A percentile compares a stretch with the other conserved stretches of the same genome.
Evolutionary conservation across 179 eudicot genomes (phyloP).

Genomic region (Silene noctiflora): DNA sequence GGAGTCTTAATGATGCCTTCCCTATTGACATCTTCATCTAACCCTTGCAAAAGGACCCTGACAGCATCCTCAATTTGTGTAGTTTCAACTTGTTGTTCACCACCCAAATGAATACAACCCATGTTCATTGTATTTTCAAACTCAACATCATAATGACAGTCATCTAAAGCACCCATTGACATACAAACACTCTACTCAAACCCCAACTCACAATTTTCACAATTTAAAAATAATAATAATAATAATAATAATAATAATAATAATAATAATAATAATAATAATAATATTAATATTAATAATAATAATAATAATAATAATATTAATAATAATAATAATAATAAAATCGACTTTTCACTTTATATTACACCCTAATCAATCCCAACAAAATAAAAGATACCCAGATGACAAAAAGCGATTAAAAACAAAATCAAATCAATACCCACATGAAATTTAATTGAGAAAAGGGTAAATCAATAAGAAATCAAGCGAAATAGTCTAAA

Average conservation of each 20-base stretch:
- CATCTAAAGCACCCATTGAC: constrained; percentile 83
- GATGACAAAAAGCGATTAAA: background rate
- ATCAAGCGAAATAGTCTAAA: background rate
- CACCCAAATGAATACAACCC: constrained; percentile 32
- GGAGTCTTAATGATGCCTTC: constrained; percentile 80
- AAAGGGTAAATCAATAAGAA: background rate
- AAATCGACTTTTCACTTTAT: background rate
- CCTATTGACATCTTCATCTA: constrained; percentile 79
- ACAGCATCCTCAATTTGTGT: constrained; percentile 66
- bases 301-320: no score
- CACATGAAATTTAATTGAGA: constrained; percentile 17
- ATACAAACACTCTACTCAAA: constrained; percentile 14
- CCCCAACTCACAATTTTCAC: constrained; percentile 7
- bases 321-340: no score
- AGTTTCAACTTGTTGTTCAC: constrained; percentile 42
- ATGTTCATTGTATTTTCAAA: constrained; percentile 45
- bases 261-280: no score
- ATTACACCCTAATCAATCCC: background rate
- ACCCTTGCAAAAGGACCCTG: constrained; percentile 61
- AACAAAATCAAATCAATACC: constrained; percentile 10
- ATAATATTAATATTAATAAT: no score
- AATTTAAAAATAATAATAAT: no score
- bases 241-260: no score
- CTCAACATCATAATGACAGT: constrained; percentile 48
- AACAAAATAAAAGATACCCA: constrained; percentile 2